phyloP scores from a whole-genome alignment of 1,284 basidiomycete genomes.

The Rhodotorula sp. region DNA sequence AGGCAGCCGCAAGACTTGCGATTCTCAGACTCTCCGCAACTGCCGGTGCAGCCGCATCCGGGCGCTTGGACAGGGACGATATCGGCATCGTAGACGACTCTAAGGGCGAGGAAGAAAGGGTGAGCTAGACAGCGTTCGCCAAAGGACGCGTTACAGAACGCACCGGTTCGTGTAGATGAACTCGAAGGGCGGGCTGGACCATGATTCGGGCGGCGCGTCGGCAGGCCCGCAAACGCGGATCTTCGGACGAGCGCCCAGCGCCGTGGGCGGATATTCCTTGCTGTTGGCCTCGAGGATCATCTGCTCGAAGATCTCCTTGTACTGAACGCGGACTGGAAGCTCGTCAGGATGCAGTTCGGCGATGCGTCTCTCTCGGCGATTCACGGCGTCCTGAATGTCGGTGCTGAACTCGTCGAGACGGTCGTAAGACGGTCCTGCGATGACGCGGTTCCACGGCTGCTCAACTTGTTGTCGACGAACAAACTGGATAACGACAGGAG shows the following conservation, averaged over 20 bases:
- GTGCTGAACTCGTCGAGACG: slow-evolving; percentile 11
- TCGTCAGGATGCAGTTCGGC: background rate
- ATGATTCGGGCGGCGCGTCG: background rate
- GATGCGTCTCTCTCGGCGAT: background rate
- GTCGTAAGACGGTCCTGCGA: slow-evolving; percentile 25
- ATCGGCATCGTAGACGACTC: slow-evolving; percentile 22
- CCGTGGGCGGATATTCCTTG: slow-evolving; percentile 6
- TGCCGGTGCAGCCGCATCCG: slow-evolving; percentile 30
- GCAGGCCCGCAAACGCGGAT: slow-evolving; percentile 18
- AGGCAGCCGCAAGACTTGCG: slow-evolving; percentile 16
- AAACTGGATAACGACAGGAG: slow-evolving; percentile 3
- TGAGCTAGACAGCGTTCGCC: background rate
- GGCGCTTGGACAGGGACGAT: slow-evolving; percentile 23
- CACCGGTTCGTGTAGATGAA: slow-evolving; percentile 33
- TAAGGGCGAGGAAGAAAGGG: rapidly evolving
- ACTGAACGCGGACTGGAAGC: background rate
- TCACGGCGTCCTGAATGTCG: slow-evolving; percentile 8
- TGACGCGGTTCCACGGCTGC: slow-evolving; percentile 5
- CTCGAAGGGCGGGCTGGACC: slow-evolving; percentile 28
- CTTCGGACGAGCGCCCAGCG: background rate
- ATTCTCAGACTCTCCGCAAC: slow-evolving; percentile 23
- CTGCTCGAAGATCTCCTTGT: slow-evolving; percentile 20
- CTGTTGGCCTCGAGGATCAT: slow-evolving; percentile 15
- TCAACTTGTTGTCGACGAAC: background rate
- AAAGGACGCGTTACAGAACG: background rate